phyloP scores from a whole-genome alignment of 306 rosid genomes.

The Inga leiocalycina region DNA sequence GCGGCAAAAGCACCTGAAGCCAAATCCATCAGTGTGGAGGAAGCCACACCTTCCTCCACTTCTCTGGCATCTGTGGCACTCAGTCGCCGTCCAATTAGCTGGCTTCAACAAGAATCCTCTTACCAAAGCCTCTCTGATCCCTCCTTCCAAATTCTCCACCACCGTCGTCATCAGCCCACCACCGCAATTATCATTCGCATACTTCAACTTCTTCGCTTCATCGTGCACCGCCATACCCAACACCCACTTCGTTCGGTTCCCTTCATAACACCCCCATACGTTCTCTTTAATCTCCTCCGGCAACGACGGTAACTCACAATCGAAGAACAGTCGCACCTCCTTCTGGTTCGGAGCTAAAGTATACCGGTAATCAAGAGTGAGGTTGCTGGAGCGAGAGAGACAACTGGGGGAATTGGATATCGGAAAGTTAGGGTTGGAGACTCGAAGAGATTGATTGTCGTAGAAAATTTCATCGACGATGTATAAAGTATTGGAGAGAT shows the following conservation, averaged over 20 bases:
- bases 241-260: conserved; percentile 20
- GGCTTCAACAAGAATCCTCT: conserved; percentile 46
- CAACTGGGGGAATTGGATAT: neutral
- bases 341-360: neutral
- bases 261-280: conserved; percentile 30
- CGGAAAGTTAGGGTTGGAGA: conserved; percentile 37
- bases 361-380: conserved; percentile 13
- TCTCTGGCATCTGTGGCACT: conserved; percentile 10
- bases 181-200: conserved; percentile 18
- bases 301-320: conserved; percentile 20
- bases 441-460: conserved; percentile 10
- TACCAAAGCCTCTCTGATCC: conserved; percentile 24
- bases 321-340: conserved; percentile 14
- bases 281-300: neutral
- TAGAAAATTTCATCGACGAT: conserved; percentile 39
- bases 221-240: conserved; percentile 28
- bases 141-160: neutral
- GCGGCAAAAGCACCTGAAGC: conserved; percentile 50
- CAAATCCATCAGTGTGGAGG: neutral
- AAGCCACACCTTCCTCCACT: conserved; percentile 67
- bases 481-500: conserved; percentile 6
- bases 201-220: neutral
- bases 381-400: neutral
- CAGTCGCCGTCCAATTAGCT: conserved; percentile 29
- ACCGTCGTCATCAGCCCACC: neutral